Conservation (phyloP, 306 rosid species). For the Casuarina glauca region DNA sequence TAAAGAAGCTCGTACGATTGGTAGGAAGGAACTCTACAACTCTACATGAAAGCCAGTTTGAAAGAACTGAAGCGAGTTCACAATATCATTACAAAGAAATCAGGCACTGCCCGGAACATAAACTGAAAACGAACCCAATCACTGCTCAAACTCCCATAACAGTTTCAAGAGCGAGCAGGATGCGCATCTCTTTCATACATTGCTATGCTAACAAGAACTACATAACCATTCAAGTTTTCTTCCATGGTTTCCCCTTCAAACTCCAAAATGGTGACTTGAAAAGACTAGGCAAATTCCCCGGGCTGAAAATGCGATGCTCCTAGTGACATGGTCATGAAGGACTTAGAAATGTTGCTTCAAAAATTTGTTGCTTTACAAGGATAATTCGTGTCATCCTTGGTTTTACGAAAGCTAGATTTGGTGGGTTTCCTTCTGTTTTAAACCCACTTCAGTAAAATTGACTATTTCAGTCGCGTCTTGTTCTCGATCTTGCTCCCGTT, state of each 20-base stretch:
- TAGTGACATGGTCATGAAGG: not conserved
- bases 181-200: constrained; percentile 9
- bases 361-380: constrained; percentile 5
- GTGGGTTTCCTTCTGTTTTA: constrained; percentile 59
- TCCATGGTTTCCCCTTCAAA: constrained; percentile 10
- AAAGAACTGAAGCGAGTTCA: not conserved
- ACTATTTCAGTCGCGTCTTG: constrained; percentile 29
- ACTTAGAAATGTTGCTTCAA: not conserved
- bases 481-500: constrained; percentile 35
- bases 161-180: not conserved
- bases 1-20: no score
- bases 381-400: not conserved
- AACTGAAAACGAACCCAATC: not conserved
- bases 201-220: not conserved
- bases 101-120: not conserved
- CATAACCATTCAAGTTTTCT: constrained; percentile 7
- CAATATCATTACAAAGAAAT: not conserved
- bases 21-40: not conserved
- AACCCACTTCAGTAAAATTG: constrained; percentile 38
- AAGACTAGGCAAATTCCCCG: not conserved
- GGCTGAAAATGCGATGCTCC: not conserved
- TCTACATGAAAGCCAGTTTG: not conserved
- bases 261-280: constrained; percentile 22
- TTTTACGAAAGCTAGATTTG: constrained; percentile 41
- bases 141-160: not conserved